Percentiles rank a stretch among this genome's conserved stretches.
These are phyloP conservation scores for Gentiana macrophylla DNA, from an alignment of 257 asterid genomes.

Conservation along the genomic window DNA sequence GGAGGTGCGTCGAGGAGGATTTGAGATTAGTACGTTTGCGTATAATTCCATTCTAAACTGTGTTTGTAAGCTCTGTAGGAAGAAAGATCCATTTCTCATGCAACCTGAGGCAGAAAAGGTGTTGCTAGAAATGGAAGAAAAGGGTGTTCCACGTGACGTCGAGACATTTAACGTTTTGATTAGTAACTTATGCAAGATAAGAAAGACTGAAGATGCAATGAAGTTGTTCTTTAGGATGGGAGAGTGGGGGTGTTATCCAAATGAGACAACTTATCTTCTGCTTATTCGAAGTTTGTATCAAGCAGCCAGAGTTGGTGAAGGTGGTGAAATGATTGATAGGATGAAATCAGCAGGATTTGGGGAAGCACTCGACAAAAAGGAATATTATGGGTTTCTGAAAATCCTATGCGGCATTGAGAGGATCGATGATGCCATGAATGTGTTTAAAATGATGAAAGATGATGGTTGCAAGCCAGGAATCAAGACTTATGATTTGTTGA, in stretches of 20 bases:
- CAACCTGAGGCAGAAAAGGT: slow-evolving; percentile 43
- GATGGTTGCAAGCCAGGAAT: slow-evolving; percentile 66
- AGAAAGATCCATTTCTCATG: slow-evolving; percentile 75
- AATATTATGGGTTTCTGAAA: slow-evolving; percentile 60
- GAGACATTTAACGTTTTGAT: slow-evolving; percentile 81
- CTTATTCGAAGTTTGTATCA: slow-evolving; percentile 77
- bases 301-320: slow-evolving; percentile 83
- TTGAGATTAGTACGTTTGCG: slow-evolving; percentile 45
- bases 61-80: slow-evolving; percentile 72
- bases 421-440: slow-evolving; percentile 70
- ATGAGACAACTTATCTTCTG: slow-evolving; percentile 54
- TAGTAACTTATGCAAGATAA: slow-evolving; percentile 66
- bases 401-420: slow-evolving; percentile 88
- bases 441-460: slow-evolving; percentile 70
- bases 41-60: slow-evolving; percentile 79
- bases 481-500: slow-evolving; percentile 70
- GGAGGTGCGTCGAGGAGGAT: slow-evolving; percentile 90
- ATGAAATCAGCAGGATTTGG: slow-evolving; percentile 87
- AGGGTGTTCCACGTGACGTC: slow-evolving; percentile 77
- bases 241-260: slow-evolving; percentile 69
- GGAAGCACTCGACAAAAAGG: slow-evolving; percentile 53
- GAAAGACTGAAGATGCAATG: slow-evolving; percentile 65
- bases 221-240: slow-evolving; percentile 53
- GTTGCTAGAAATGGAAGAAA: slow-evolving; percentile 66
- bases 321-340: slow-evolving; percentile 91